These are phyloP conservation scores for Amylostereum chailletii DNA, from an alignment of 1,284 basidiomycete genomes.

Conservation along the genomic window DNA sequence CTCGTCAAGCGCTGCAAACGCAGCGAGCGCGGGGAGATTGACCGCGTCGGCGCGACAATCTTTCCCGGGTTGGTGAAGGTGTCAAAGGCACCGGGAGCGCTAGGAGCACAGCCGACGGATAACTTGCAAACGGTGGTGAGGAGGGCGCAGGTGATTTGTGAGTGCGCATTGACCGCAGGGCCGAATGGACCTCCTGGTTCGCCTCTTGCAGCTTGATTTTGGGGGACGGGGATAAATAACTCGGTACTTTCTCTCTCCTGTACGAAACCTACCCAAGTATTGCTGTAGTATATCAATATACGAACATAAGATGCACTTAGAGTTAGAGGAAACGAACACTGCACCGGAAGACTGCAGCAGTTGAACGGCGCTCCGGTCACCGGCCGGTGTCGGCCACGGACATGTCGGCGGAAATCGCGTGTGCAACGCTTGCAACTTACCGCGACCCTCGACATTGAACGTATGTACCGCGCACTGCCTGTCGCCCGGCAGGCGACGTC, in stretches of 20 bases:
- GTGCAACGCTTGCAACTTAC: background rate
- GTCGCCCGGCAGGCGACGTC: slow-evolving; percentile 41
- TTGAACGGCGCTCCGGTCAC: no score
- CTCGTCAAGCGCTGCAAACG: slow-evolving; percentile 69
- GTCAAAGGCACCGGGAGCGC: slow-evolving; percentile 29
- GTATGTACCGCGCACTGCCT: slow-evolving; percentile 54
- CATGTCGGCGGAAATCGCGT: no score
- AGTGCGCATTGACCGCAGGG: slow-evolving; percentile 50
- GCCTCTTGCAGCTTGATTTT: no score
- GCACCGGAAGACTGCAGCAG: no score
- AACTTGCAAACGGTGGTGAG: slow-evolving; percentile 65
- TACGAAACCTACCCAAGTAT: no score
- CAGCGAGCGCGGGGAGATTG: slow-evolving; percentile 60
- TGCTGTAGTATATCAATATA: background rate
- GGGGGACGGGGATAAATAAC: no score
- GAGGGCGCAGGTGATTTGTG: slow-evolving; percentile 76
- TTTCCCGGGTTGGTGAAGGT: slow-evolving; percentile 82
- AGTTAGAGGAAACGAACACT: background rate
- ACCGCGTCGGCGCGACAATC: slow-evolving; percentile 69
- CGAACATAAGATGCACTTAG: background rate
- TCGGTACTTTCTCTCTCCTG: no score
- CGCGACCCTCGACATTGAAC: slow-evolving; percentile 13
- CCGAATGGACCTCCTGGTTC: no score
- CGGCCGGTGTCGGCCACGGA: no score
- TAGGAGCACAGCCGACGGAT: slow-evolving; percentile 31